phyloP scores from a whole-genome alignment of 768 basidiomycete genomes.

The Gymnopilus junonius region DNA sequence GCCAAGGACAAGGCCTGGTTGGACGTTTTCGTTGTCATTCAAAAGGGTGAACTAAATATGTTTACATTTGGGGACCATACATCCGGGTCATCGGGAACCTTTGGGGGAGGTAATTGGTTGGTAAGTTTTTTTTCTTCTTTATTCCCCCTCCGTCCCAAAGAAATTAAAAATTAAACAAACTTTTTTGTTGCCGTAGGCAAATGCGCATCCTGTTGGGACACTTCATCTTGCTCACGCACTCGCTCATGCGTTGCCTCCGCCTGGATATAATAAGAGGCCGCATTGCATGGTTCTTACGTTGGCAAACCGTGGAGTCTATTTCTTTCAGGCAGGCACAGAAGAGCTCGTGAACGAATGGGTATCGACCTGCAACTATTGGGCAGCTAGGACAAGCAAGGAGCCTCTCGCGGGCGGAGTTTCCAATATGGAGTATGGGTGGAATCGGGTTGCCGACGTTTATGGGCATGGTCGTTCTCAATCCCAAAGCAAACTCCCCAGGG shows the following conservation, averaged over 20 bases:
- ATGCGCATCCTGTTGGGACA: slow-evolving; percentile 83
- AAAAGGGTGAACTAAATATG: slow-evolving; percentile 94
- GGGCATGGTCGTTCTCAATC: slow-evolving; percentile 58
- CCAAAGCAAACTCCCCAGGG: slow-evolving; percentile 55
- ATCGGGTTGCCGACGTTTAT: slow-evolving; percentile 62
- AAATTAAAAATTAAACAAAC: too few species aligned
- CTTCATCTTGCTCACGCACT: slow-evolving; percentile 87
- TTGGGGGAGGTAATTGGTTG: slow-evolving; percentile 98
- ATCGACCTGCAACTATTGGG: slow-evolving; percentile 99
- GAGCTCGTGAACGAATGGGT: slow-evolving; percentile 99
- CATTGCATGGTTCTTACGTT: slow-evolving; percentile 95
- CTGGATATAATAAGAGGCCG: slow-evolving; percentile 92
- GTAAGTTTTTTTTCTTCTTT: slow-evolving; percentile 52
- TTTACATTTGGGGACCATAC: slow-evolving; percentile 88
- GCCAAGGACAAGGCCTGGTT: slow-evolving; percentile 91
- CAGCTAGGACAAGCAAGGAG: slow-evolving; percentile 92
- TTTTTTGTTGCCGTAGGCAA: too few species aligned
- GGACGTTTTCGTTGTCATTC: slow-evolving; percentile 95
- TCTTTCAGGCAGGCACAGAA: slow-evolving; percentile 98
- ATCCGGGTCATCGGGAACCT: slow-evolving; percentile 60
- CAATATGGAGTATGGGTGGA: slow-evolving; percentile 99
- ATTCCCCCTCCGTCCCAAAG: neutral
- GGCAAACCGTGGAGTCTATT: slow-evolving; percentile 89
- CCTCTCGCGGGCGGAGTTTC: slow-evolving; percentile 95
- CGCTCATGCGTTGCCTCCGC: slow-evolving; percentile 85